Evolutionary conservation across 805 yeast species (phyloP), one percentile per base, ranked within the genome.

Genomic region (Candida golubevii): DNA sequence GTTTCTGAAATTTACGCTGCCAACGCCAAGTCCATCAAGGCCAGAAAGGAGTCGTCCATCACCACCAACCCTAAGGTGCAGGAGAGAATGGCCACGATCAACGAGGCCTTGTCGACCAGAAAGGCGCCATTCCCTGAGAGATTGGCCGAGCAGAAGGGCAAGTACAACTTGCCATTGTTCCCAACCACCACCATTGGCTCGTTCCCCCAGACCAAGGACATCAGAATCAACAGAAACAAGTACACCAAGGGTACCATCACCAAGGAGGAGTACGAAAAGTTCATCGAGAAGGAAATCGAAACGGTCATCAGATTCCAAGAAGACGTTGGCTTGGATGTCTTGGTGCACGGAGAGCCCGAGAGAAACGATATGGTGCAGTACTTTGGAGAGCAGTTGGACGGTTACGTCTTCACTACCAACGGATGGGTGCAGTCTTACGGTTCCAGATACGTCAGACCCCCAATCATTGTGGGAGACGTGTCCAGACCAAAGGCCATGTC

Each of bases 371-470:
- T 93, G 99, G 99, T 93, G 65, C 99, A 93, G 81, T 93, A 91
- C 85, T 93, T 93, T 59, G 99, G 99, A 80, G 99, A 93, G 80
- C 89, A 88, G 80, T 80, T 93, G 71, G 85, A 87, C 68, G 99
- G 99, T 75, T 93, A 86, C 71, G 96, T 96, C 60, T 93, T 93
- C 83, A 93, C 99, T 75, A 78, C 86, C 61, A 88, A 88, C 82
- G 99, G 99, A 75, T 93, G 99, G 99, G 99, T 93, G 64, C 99
- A 93, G 82, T 93, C 99, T 59, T 93, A 91, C 74, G 99, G 99
- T 81, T 90, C 99, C 58, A 88, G 99, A 80, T 93, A 93, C 77
- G 99, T 93, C 61, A 89, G 99, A 80, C 99, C 99, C 70, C 99
- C 99, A 63, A 87, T 93, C 66, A 83, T 93, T 72, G 97, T 91